These are phyloP conservation scores for Aphanocladium album DNA, from an alignment of 2,329 filamentous ascomycete genomes.

Conservation along the genomic window DNA sequence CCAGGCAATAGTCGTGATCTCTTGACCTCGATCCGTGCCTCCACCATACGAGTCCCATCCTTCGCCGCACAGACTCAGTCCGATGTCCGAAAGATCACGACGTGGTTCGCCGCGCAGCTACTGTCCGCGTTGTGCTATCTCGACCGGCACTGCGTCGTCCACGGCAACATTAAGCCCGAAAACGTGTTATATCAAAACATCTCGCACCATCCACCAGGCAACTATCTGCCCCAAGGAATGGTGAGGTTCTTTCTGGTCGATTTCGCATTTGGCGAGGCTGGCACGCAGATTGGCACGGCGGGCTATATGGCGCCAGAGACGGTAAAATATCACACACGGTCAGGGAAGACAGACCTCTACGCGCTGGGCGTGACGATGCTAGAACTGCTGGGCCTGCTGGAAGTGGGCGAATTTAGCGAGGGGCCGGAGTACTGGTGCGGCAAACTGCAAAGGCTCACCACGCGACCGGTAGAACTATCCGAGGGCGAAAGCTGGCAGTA, in stretches of 20 bases:
- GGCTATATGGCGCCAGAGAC: constrained; percentile 7
- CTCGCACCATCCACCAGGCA: background rate
- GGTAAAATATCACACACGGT: background rate
- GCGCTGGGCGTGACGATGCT: background rate
- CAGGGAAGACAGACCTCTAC: background rate
- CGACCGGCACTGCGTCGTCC: background rate
- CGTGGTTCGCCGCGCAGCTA: background rate
- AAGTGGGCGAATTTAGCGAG: background rate
- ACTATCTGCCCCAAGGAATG: background rate
- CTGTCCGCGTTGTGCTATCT: background rate
- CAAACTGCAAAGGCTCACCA: background rate
- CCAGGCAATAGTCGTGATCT: background rate
- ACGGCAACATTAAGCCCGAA: constrained; percentile 4
- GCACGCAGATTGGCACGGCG: background rate
- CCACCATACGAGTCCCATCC: background rate
- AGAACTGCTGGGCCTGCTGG: background rate
- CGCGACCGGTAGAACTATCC: background rate
- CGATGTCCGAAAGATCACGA: background rate
- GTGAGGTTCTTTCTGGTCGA: background rate
- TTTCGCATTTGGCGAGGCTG: background rate
- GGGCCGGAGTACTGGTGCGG: background rate
- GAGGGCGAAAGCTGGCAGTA: background rate
- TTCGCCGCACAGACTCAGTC: background rate
- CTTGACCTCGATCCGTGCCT: background rate
- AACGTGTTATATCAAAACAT: background rate